phyloP scores from a whole-genome alignment of 768 basidiomycete species.

The Panellus pusillus region DNA sequence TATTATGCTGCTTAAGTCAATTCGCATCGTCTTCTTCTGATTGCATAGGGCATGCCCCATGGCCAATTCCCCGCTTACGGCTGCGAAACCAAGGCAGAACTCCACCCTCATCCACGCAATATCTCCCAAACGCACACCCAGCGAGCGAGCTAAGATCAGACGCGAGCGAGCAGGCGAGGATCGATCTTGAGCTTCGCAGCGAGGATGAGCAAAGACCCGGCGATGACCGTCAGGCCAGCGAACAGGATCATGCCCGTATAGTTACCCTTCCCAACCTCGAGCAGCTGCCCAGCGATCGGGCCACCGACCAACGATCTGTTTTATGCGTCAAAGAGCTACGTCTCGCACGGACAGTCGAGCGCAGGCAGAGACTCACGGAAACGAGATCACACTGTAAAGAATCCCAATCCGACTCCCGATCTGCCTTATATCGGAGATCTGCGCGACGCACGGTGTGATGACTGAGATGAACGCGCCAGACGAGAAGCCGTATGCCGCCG shows the following conservation, averaged over 20 bases:
- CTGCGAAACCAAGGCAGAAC: too few species aligned
- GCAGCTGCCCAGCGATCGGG: slow-evolving; percentile 61
- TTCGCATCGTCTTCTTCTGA: too few species aligned
- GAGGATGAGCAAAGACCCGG: slow-evolving; percentile 59
- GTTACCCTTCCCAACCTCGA: slow-evolving; percentile 43
- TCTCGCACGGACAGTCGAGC: too few species aligned
- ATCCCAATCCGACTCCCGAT: slow-evolving; percentile 66
- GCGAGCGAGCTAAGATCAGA: slow-evolving; percentile 31
- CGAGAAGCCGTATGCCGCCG: slow-evolving; percentile 59
- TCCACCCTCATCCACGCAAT: too few species aligned
- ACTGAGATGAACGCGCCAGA: slow-evolving; percentile 71
- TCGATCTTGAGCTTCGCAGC: slow-evolving; percentile 49
- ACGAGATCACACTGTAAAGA: slow-evolving; percentile 62
- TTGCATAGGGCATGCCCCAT: too few species aligned
- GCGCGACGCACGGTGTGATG: slow-evolving; percentile 65
- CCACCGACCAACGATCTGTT: slow-evolving; percentile 62
- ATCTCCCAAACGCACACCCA: too few species aligned
- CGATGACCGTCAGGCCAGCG: slow-evolving; percentile 56
- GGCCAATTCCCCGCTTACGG: too few species aligned
- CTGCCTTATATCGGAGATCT: slow-evolving; percentile 58
- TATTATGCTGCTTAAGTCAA: too few species aligned
- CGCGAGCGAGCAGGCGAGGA: slow-evolving; percentile 41
- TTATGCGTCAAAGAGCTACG: too few species aligned
- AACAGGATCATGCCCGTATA: slow-evolving; percentile 57
- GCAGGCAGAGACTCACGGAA: slow-evolving; percentile 57